These are phyloP conservation scores for Coniochaeta ligniaria DNA, from an alignment of 2,329 filamentous ascomycete species.

Conservation along the genomic window DNA sequence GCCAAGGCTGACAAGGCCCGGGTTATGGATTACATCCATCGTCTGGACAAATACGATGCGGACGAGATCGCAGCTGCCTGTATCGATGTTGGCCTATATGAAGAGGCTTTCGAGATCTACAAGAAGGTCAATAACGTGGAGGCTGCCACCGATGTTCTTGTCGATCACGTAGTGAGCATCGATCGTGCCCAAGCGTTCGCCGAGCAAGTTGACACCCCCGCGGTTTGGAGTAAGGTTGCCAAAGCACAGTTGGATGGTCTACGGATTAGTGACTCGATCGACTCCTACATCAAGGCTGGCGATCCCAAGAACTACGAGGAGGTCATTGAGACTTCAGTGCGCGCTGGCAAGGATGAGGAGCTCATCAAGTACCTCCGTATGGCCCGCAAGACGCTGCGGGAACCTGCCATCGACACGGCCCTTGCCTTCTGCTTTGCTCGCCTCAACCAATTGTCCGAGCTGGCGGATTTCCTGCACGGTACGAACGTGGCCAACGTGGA, in stretches of 20 bases:
- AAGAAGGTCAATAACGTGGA: slow-evolving; percentile 93
- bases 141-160: slow-evolving; percentile 82
- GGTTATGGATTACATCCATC: slow-evolving; percentile 94
- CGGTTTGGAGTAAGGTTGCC: slow-evolving; percentile 97
- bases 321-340: slow-evolving; percentile 91
- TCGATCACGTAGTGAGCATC: slow-evolving; percentile 96
- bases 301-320: slow-evolving; percentile 91
- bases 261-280: slow-evolving; percentile 84
- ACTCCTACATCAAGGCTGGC: slow-evolving; percentile 92
- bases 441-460: slow-evolving; percentile 81
- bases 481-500: slow-evolving; percentile 96
- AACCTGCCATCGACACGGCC: slow-evolving; percentile 87
- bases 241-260: slow-evolving; percentile 97
- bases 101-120: slow-evolving; percentile 97
- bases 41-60: slow-evolving; percentile 80
- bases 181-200: slow-evolving; percentile 94
- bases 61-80: slow-evolving; percentile 90
- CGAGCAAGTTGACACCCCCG: slow-evolving; percentile 85
- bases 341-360: slow-evolving; percentile 95
- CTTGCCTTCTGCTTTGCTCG: slow-evolving; percentile 91
- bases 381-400: slow-evolving; percentile 93
- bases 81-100: slow-evolving; percentile 88
- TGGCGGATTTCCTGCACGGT: slow-evolving; percentile 90
- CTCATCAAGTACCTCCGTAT: slow-evolving; percentile 94
- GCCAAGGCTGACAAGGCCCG: slow-evolving; percentile 93